Evolutionary conservation across 2,329 filamentous ascomycete genomes (phyloP), one percentile per base, ranked within the genome.

Genomic region (Trichophyton verrucosum): DNA sequence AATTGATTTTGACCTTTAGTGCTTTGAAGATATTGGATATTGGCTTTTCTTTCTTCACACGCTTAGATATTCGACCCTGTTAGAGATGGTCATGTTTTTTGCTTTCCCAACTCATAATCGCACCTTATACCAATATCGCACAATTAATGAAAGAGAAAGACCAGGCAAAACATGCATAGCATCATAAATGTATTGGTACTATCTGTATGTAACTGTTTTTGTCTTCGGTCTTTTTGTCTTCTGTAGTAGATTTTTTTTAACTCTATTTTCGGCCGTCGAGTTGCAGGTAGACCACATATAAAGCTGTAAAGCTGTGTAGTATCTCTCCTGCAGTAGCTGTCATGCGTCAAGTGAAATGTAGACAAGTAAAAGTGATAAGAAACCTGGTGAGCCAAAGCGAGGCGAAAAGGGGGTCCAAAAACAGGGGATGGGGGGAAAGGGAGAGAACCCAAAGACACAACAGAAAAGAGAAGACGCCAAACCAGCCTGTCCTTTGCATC

Each of bases 1-100:
- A 83, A 82, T 62, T 87, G 73, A 65, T 30, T n/a, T 30, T 6
- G 40, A 20, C 40, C 6, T 38, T 38, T n/a, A 5, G 13, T 44
- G 8, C 40, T 44, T n/a, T 44, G 40, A 17, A 44, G 5, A 7
- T 44, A n/a, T n/a, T 44, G 40, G 40, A 44, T n/a, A 7, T 17
- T 44, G 40, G 13, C 15, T n/a, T 44, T 44, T 17, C 13, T 44
- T 8, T 17, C 20, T 24, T 11, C 44, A 7, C 9, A 11, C 8
- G 3, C 11, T 20, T 47, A 47, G 20, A 47, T 47, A 47, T 24
- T 47, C 15, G n/a, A 20, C 20, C 17, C 17, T 11, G n/a, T 24
- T 47, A 47, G 44, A 47, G 20, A 47, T 24, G 20, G 33, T 13
- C 33, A 13, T 38, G 0, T 13, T 33, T 47, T 22, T 22, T 20